Evolutionary conservation across 2,329 filamentous ascomycete species (phyloP).

Genomic region (Aspergillus piperis): DNA sequence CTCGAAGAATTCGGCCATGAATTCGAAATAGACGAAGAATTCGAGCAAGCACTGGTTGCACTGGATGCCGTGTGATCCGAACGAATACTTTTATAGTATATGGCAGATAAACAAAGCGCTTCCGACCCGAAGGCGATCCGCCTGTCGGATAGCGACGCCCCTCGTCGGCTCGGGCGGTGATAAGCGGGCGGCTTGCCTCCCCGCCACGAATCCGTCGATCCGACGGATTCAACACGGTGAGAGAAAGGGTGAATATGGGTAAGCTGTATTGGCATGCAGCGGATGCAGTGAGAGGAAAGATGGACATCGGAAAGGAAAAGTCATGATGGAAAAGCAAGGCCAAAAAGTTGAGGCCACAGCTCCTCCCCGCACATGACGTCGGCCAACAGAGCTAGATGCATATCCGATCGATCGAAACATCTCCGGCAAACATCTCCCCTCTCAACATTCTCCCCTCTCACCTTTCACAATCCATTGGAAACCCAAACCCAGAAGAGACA

Average conservation of each 20-base stretch:
- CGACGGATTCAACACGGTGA: slow-evolving; percentile 8
- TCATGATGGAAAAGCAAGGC: no score
- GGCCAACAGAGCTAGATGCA: background rate
- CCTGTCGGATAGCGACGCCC: slow-evolving; percentile 23
- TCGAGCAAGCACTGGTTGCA: slow-evolving; percentile 22
- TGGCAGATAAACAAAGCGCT: background rate
- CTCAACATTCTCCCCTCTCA: background rate
- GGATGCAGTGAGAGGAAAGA: background rate
- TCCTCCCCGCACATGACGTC: slow-evolving; percentile 1
- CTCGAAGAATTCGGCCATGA: slow-evolving; percentile 27
- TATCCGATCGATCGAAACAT: background rate
- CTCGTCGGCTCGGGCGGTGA: slow-evolving; percentile 20
- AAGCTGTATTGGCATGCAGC: background rate
- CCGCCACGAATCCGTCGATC: slow-evolving; percentile 3
- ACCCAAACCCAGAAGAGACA: slow-evolving; percentile 6
- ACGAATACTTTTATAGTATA: slow-evolving; percentile 1
- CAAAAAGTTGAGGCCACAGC: no score
- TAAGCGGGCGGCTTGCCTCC: slow-evolving; percentile 10
- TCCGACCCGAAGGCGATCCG: slow-evolving; percentile 29
- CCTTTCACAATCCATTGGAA: background rate
- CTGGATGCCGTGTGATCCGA: slow-evolving; percentile 19
- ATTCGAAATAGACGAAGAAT: slow-evolving; percentile 23
- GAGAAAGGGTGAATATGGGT: background rate
- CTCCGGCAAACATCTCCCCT: background rate
- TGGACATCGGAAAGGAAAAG: background rate